Evolutionary conservation across 2,329 filamentous ascomycete genomes (phyloP).

Genomic region (Ramularia endophylla): DNA sequence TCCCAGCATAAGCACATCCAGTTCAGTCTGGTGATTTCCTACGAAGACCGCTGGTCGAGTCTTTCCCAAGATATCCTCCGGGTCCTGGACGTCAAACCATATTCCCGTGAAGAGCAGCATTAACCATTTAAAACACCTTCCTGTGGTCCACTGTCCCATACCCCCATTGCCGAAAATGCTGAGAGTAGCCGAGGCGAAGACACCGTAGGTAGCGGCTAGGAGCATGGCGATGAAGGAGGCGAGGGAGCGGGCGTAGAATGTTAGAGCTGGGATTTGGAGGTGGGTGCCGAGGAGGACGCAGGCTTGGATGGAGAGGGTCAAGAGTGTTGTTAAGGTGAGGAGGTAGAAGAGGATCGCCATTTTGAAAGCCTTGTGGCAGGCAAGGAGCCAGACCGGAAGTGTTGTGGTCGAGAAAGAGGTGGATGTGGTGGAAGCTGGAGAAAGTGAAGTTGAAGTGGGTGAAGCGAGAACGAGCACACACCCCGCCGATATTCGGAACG

Average conservation of each 20-base stretch:
- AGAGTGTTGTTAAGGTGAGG: conserved; percentile 21
- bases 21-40: conserved; percentile 87
- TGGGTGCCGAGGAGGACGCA: conserved; percentile 32
- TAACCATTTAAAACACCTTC: conserved; percentile 68
- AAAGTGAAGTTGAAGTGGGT: too few relatives aligned
- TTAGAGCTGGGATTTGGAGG: conserved; percentile 32
- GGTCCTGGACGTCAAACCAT: conserved; percentile 61
- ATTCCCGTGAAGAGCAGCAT: conserved; percentile 74
- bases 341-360: conserved; percentile 22
- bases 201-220: conserved; percentile 61
- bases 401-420: too few relatives aligned
- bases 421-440: too few relatives aligned
- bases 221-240: conserved; percentile 37
- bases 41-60: conserved; percentile 82
- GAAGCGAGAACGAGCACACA: too few relatives aligned
- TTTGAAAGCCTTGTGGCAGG: too few relatives aligned
- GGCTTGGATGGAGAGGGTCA: conserved; percentile 29
- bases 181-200: conserved; percentile 65
- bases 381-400: too few relatives aligned
- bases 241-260: conserved; percentile 61
- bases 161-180: conserved; percentile 65
- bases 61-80: conserved; percentile 27
- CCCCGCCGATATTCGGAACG: too few relatives aligned
- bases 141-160: conserved; percentile 80
- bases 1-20: conserved; percentile 90